Evolutionary conservation across 768 basidiomycete species (phyloP), one percentile per base, ranked within the genome.

Genomic region (Suillus plorans): DNA sequence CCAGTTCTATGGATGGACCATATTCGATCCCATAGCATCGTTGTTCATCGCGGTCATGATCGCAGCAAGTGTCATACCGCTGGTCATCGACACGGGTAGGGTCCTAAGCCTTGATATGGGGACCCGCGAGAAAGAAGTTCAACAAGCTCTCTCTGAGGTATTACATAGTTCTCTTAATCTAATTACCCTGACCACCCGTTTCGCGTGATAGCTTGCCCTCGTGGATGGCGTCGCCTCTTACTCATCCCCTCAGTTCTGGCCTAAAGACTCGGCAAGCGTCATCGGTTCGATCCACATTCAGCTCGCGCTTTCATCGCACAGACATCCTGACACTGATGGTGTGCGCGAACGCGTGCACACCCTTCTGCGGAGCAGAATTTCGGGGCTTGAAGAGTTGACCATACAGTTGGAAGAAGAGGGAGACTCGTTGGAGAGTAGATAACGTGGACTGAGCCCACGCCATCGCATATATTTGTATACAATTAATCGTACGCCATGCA

Each of bases 21-120:
- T 95, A 22, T 99, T 98, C 74, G 97, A 99, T 77, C 97, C 97
- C 1, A 95, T 99, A 65, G 97, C 97, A 0, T 96, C 94, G 10
- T 80, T 99, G 36, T 97, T 99, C 77, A 99, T 99, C 68, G 97
- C 97, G 6, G 78, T 93, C 10, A 80, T 99, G 68, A 99, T 99
- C 70, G 94, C 94, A 25, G 96, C 94, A 6, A 97, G 95, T 73
- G 97, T 99, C 22, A 82, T 97, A 28, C 97, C 97, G 13, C 87
- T 99, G 47, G 95, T 99, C 25, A 85, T 97, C 68, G 97, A 99
- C 75, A 94, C 93, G 0, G 97, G 94, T 2, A 89, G 86, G 69
- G 87, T 99, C 12, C 84, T 99, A 50, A 87, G 90, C 63, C 79
- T 99, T 50, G 97, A 98, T 72, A 80, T 98, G 31, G 89, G 87